Conservation (phyloP, 805 yeast genomes). For the Hanseniaspora valbyensis region DNA sequence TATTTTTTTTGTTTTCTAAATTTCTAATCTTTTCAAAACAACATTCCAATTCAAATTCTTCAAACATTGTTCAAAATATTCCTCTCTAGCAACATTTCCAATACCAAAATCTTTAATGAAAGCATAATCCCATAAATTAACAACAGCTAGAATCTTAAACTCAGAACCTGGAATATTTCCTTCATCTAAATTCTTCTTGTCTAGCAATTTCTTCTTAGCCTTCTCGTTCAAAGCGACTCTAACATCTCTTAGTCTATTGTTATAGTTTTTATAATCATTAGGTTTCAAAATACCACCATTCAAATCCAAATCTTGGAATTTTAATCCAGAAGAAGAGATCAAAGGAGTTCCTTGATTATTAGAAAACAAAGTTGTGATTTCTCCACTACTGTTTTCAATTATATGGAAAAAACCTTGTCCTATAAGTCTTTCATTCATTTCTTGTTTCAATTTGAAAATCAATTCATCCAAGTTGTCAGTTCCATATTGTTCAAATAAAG, state of each 20-base stretch:
- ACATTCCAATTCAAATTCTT: constrained; percentile 76
- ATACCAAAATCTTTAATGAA: constrained; percentile 77
- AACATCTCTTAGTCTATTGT: constrained; percentile 31
- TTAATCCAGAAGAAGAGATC: not conserved
- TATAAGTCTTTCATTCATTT: constrained; percentile 37
- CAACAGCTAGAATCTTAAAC: constrained; percentile 39
- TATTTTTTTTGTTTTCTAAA: too few relatives aligned
- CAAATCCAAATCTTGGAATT: constrained; percentile 53
- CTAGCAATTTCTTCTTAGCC: not conserved
- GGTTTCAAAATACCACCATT: constrained; percentile 42
- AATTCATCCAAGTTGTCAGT: constrained; percentile 36
- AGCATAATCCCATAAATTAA: constrained; percentile 86
- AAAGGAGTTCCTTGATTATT: constrained; percentile 71
- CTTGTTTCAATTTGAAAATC: constrained; percentile 37
- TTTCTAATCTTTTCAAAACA: constrained; percentile 35
- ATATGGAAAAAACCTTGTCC: constrained; percentile 69
- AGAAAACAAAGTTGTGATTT: constrained; percentile 42
- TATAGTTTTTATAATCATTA: constrained; percentile 39
- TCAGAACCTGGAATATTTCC: constrained; percentile 31
- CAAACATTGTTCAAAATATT: constrained; percentile 66
- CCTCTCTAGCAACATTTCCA: constrained; percentile 42
- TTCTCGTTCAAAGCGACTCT: constrained; percentile 2
- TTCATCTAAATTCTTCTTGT: not conserved
- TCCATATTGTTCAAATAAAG: constrained; percentile 29
- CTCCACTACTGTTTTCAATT: constrained; percentile 54